Percentiles rank a stretch among this genome's conserved stretches.
These are phyloP conservation scores for Gliomastix tumulicola DNA, from an alignment of 2,329 filamentous ascomycete genomes.

Conservation along the genomic window DNA sequence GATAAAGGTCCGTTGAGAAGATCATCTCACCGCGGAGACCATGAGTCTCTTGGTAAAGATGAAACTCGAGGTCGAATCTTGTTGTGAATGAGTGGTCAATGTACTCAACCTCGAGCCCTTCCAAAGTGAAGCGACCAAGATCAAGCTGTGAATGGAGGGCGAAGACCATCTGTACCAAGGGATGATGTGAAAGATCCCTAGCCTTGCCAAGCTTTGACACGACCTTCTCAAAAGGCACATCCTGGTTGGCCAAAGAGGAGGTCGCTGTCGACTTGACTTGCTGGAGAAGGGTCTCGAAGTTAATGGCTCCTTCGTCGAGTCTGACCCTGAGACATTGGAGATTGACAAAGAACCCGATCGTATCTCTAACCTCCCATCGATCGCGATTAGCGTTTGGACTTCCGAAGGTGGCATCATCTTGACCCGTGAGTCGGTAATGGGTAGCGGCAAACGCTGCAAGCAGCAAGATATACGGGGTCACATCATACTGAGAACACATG, in stretches of 20 bases:
- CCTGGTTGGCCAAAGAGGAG: slow-evolving; percentile 7
- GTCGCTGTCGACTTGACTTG: slow-evolving; percentile 5
- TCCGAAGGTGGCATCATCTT: slow-evolving; percentile 6
- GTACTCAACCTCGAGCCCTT: slow-evolving; percentile 5
- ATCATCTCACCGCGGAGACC: slow-evolving; percentile 5
- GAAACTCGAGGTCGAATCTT: slow-evolving; percentile 14
- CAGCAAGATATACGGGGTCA: slow-evolving; percentile 5
- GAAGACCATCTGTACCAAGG: slow-evolving; percentile 7
- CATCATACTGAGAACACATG: background rate
- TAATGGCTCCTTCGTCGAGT: slow-evolving; percentile 2
- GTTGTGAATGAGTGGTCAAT: slow-evolving; percentile 1
- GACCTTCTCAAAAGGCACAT: slow-evolving; percentile 8
- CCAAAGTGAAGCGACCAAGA: slow-evolving; percentile 3
- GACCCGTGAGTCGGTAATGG: slow-evolving; percentile 9
- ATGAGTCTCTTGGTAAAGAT: slow-evolving; percentile 8
- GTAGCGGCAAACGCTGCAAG: slow-evolving; percentile 6
- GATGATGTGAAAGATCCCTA: slow-evolving; percentile 4
- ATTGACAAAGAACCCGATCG: slow-evolving; percentile 11
- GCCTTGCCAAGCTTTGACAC: slow-evolving; percentile 3
- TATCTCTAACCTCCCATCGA: slow-evolving; percentile 4
- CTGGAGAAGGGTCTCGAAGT: slow-evolving; percentile 6
- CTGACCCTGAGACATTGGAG: slow-evolving; percentile 8
- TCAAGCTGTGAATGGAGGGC: slow-evolving; percentile 4
- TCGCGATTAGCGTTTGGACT: slow-evolving; percentile 7
- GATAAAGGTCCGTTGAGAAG: slow-evolving; percentile 10